Conservation (phyloP, 2,329 filamentous ascomycete genomes). For the Alternaria infectoria region DNA sequence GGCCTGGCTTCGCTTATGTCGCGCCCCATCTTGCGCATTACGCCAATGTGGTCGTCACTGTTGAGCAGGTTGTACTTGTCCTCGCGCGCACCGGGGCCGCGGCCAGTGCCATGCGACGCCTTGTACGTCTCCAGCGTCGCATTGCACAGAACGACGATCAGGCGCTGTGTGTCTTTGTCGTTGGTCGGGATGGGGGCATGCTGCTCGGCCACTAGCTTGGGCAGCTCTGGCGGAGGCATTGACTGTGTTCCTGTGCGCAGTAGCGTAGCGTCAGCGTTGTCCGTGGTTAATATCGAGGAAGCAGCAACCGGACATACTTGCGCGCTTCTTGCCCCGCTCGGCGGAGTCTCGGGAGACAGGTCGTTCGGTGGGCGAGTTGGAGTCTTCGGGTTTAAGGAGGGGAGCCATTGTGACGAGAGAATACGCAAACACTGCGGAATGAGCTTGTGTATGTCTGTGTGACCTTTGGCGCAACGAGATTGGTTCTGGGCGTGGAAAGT, state of each 20-base stretch:
- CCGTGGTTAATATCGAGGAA: conserved; percentile 14
- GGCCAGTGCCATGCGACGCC: conserved; percentile 73
- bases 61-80: conserved; percentile 98
- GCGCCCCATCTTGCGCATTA: conserved; percentile 99
- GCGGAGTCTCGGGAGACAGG: conserved; percentile 40
- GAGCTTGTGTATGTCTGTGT: not conserved
- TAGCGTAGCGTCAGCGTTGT: conserved; percentile 31
- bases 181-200: conserved; percentile 80
- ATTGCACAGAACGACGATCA: conserved; percentile 96
- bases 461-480: not conserved
- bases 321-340: conserved; percentile 45
- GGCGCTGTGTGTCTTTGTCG: conserved; percentile 88
- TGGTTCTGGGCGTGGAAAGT: not conserved
- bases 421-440: not conserved
- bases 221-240: conserved; percentile 86
- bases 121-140: conserved; percentile 98
- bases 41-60: conserved; percentile 98
- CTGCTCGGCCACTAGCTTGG: conserved; percentile 92
- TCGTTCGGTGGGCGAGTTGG: conserved; percentile 21
- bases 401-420: conserved; percentile 24
- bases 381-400: conserved; percentile 28
- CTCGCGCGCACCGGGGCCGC: conserved; percentile 71
- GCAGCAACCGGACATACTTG: conserved; percentile 38
- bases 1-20: conserved; percentile 98
- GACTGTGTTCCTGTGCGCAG: conserved; percentile 72